Conservation (phyloP, 441 rosid species). For the Croton laevigatus region DNA sequence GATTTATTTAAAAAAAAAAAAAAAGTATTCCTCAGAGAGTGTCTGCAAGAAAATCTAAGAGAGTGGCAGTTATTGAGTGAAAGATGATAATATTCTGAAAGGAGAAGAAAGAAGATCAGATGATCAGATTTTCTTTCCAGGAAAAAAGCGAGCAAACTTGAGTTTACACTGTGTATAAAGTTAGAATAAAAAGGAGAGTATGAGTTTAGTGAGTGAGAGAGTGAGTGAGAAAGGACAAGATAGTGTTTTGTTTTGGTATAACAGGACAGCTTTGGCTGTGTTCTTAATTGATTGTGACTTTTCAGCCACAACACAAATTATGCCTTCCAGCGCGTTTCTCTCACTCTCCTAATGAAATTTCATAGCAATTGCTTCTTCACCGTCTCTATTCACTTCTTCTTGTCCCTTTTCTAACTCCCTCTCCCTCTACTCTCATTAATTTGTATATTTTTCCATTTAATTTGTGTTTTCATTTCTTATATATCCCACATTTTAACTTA, state of each 20-base stretch:
- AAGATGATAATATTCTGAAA: constrained; percentile 26
- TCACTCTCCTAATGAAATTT: constrained; percentile 22
- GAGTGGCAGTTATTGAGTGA: constrained; percentile 26
- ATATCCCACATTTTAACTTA: too few relatives aligned
- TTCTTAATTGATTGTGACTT: constrained; percentile 24
- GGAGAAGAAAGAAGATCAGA: constrained; percentile 30
- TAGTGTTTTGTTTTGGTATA: constrained; percentile 26
- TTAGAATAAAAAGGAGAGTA: constrained; percentile 24
- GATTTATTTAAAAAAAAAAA: too few relatives aligned
- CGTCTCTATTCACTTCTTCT: background rate
- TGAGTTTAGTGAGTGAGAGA: background rate
- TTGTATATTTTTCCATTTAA: too few relatives aligned
- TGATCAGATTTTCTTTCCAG: constrained; percentile 40
- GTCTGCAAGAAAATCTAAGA: constrained; percentile 20
- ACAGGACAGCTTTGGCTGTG: constrained; percentile 37
- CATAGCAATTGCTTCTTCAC: constrained; percentile 29
- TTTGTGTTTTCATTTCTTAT: too few relatives aligned
- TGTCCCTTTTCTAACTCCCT: background rate
- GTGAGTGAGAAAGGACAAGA: constrained; percentile 10
- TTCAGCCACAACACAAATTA: constrained; percentile 12
- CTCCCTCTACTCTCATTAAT: background rate
- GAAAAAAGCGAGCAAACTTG: constrained; percentile 42
- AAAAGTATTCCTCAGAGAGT: background rate
- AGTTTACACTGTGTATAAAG: constrained; percentile 43
- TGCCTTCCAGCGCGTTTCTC: constrained; percentile 10